Conservation (phyloP, 208 protist species). For the Trypanosomatidae sp. region DNA sequence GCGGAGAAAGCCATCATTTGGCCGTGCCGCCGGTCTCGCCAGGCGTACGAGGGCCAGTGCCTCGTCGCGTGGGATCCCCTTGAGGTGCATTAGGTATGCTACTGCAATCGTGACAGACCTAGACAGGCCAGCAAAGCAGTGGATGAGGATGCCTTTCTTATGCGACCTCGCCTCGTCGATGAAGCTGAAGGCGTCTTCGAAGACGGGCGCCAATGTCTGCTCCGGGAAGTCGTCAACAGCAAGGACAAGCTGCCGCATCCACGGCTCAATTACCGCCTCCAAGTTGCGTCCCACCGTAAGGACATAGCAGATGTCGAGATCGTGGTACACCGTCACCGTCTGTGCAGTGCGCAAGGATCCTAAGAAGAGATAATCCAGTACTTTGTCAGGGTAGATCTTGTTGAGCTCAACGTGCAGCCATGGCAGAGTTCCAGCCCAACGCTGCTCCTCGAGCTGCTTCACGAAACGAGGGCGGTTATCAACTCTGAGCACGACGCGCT, state of each 20-base stretch:
- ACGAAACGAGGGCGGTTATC: slow-evolving; percentile 81
- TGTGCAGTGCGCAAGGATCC: slow-evolving; percentile 87
- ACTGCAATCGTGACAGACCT: slow-evolving; percentile 81
- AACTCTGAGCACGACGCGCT: slow-evolving; percentile 43
- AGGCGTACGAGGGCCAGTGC: slow-evolving; percentile 61
- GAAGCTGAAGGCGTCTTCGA: slow-evolving; percentile 74
- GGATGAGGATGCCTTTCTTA: slow-evolving; percentile 77
- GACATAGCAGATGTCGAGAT: slow-evolving; percentile 81
- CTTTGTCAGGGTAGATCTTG: slow-evolving; percentile 90
- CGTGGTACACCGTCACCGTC: slow-evolving; percentile 73
- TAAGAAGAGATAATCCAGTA: slow-evolving; percentile 84
- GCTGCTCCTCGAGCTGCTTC: slow-evolving; percentile 49
- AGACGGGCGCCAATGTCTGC: slow-evolving; percentile 59
- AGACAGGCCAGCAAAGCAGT: slow-evolving; percentile 92
- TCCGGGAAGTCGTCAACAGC: slow-evolving; percentile 78
- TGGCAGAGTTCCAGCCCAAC: slow-evolving; percentile 46
- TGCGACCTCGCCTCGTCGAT: slow-evolving; percentile 66
- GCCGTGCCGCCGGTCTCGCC: slow-evolving; percentile 68
- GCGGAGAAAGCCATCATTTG: slow-evolving; percentile 83
- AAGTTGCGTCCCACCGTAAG: slow-evolving; percentile 74
- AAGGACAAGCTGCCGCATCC: slow-evolving; percentile 78
- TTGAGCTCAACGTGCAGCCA: slow-evolving; percentile 76
- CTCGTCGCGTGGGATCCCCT: slow-evolving; percentile 57
- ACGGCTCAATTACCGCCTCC: slow-evolving; percentile 63
- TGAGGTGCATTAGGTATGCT: slow-evolving; percentile 85